Evolutionary conservation across 2,329 filamentous ascomycete species (phyloP).

Genomic region (Stachybotrys echinatus): DNA sequence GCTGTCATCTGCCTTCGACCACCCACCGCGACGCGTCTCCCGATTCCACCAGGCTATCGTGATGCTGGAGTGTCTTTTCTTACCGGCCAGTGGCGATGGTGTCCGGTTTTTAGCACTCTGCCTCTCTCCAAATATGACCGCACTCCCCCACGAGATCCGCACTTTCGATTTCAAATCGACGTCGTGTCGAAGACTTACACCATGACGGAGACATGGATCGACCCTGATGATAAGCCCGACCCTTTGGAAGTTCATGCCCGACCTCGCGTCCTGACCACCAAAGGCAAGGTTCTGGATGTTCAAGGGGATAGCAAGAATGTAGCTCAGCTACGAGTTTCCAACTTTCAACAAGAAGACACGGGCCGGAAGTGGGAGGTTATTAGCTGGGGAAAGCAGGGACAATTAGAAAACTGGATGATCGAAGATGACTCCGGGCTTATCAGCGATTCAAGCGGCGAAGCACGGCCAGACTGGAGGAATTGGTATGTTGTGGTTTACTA

Average conservation of each 20-base stretch:
- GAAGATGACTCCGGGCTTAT: not conserved
- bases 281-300: not conserved
- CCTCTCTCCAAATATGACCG: not conserved
- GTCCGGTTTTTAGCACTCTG: not conserved
- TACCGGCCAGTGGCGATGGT: not conserved
- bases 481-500: not conserved
- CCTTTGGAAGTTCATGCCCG: not conserved
- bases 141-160: not conserved
- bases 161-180: not conserved
- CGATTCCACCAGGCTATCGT: not conserved
- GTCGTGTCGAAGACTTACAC: not conserved
- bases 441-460: not conserved
- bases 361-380: not conserved
- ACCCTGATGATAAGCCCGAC: not conserved
- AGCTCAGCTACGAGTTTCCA: not conserved
- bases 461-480: not conserved
- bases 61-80: not conserved
- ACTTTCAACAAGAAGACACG: not conserved
- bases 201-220: not conserved
- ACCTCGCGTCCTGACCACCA: not conserved
- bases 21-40: not conserved
- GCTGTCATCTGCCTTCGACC: not conserved
- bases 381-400: constrained; percentile 1
- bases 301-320: not conserved
- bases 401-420: not conserved